Percentiles rank a stretch among this genome's conserved stretches.
Evolutionary conservation across 2,329 filamentous ascomycete genomes (phyloP).

Genomic region (Colletotrichum chrysophilum): DNA sequence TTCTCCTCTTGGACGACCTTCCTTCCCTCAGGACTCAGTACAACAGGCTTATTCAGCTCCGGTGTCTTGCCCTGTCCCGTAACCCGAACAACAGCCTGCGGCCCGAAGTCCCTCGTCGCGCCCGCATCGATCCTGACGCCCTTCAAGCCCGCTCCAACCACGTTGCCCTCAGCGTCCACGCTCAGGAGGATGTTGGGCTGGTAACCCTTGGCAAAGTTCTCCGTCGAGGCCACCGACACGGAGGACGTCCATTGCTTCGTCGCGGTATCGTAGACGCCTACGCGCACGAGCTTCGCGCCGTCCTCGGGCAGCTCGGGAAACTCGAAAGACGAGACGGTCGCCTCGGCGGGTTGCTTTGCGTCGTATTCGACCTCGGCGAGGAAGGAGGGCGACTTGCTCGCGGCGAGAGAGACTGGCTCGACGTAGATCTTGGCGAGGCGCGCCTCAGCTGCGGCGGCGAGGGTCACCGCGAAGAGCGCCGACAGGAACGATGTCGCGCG

Average conservation of each 20-base stretch:
- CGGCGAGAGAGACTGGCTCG: constrained; percentile 48
- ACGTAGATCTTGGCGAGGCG: constrained; percentile 59
- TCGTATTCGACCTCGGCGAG: constrained; percentile 66
- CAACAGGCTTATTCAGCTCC: constrained; percentile 67
- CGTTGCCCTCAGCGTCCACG: constrained; percentile 47
- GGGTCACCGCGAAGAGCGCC: constrained; percentile 45
- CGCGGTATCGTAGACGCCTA: constrained; percentile 61
- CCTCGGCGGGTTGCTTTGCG: constrained; percentile 43
- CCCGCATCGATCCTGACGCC: constrained; percentile 68
- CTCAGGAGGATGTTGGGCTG: constrained; percentile 61
- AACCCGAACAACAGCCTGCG: constrained; percentile 58
- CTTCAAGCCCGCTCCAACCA: constrained; percentile 57
- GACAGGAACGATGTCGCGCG: constrained; percentile 44
- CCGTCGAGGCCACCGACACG: constrained; percentile 58
- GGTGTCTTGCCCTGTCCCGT: constrained; percentile 58
- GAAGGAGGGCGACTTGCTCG: constrained; percentile 38
- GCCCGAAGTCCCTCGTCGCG: constrained; percentile 68
- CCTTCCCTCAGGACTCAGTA: constrained; percentile 65
- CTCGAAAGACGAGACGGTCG: constrained; percentile 60
- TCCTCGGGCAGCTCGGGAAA: constrained; percentile 56
- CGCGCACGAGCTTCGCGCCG: constrained; percentile 52
- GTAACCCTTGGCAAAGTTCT: constrained; percentile 68
- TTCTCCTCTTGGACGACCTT: constrained; percentile 65
- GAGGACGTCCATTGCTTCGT: constrained; percentile 55
- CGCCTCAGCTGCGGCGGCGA: constrained; percentile 44